Evolutionary conservation across 352 stramenopile genomes (phyloP).

Genomic region (Phytophthora europaea): DNA sequence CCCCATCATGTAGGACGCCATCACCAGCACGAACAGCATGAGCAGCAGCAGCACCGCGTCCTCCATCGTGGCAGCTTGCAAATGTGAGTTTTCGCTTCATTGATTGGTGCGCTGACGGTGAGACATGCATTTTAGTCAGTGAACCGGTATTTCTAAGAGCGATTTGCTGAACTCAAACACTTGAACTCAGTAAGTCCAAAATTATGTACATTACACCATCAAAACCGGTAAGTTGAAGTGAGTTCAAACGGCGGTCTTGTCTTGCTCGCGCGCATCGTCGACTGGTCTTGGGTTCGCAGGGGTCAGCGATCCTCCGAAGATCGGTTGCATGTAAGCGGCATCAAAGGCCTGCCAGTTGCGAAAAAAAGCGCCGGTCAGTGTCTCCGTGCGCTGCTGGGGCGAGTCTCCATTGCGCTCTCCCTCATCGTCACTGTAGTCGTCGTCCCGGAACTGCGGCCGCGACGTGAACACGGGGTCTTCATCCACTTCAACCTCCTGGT

Average conservation of each 20-base stretch:
- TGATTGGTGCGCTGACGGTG: constrained; percentile 13
- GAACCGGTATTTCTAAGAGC: constrained; percentile 2
- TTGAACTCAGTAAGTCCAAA: constrained; percentile 24
- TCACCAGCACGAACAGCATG: constrained; percentile 90
- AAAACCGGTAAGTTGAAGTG: constrained; percentile 33
- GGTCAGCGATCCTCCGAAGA: constrained; percentile 67
- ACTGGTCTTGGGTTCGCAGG: constrained; percentile 16
- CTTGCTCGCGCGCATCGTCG: not conserved
- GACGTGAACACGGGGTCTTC: constrained; percentile 65
- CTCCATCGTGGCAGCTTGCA: constrained; percentile 58
- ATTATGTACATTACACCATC: constrained; percentile 23
- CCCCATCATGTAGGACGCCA: constrained; percentile 90
- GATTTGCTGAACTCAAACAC: constrained; percentile 35
- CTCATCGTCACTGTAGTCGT: constrained; percentile 55
- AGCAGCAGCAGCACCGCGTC: constrained; percentile 85
- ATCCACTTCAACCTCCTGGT: constrained; percentile 31
- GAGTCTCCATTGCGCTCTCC: constrained; percentile 33
- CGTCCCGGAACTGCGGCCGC: constrained; percentile 78
- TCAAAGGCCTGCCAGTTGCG: constrained; percentile 83
- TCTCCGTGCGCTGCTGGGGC: constrained; percentile 42
- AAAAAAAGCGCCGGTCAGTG: constrained; percentile 66
- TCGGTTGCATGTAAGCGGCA: constrained; percentile 76
- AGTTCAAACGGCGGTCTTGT: constrained; percentile 42
- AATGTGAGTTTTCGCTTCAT: constrained; percentile 13
- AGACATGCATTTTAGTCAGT: constrained; percentile 25